Evolutionary conservation across 2,329 filamentous ascomycete species (phyloP).

Genomic region (Epichloe hybrida): DNA sequence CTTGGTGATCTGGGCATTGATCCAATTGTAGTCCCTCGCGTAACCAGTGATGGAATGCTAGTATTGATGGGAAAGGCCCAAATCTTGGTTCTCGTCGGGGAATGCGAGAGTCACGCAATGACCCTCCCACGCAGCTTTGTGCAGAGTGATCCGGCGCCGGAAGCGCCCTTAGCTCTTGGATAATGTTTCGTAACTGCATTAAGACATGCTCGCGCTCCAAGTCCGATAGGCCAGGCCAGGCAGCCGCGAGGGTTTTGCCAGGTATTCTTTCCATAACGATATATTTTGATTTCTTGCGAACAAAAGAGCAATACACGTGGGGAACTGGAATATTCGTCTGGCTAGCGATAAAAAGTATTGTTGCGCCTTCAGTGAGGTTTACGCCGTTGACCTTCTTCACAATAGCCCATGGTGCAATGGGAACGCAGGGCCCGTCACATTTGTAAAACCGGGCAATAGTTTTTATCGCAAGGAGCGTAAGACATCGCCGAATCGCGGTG

Average conservation of each 20-base stretch:
- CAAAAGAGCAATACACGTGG: conserved; percentile 18
- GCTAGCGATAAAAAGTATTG: conserved; percentile 10
- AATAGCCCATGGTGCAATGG: neutral
- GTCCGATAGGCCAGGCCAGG: conserved; percentile 7
- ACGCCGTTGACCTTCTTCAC: conserved; percentile 1
- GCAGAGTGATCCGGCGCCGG: conserved; percentile 9
- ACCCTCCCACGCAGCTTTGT: conserved; percentile 14
- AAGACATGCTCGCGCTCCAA: conserved; percentile 8
- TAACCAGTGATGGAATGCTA: conserved; percentile 21
- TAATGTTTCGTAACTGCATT: conserved; percentile 10
- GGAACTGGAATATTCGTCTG: conserved; percentile 13
- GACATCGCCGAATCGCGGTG: neutral
- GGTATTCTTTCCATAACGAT: conserved; percentile 31
- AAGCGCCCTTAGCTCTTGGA: conserved; percentile 13
- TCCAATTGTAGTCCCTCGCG: conserved; percentile 14
- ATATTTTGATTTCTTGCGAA: conserved; percentile 23
- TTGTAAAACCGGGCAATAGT: neutral
- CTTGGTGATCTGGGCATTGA: conserved; percentile 6
- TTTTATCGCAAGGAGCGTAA: neutral
- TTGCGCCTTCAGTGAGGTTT: conserved; percentile 11
- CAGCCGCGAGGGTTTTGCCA: conserved; percentile 10
- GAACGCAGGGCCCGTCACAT: neutral
- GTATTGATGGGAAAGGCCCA: conserved; percentile 19
- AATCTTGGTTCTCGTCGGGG: conserved; percentile 8
- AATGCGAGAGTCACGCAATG: conserved; percentile 16